Evolutionary conservation across 441 rosid genomes (phyloP), one percentile per base, ranked within the genome.

Genomic region (Viola pubescens): DNA sequence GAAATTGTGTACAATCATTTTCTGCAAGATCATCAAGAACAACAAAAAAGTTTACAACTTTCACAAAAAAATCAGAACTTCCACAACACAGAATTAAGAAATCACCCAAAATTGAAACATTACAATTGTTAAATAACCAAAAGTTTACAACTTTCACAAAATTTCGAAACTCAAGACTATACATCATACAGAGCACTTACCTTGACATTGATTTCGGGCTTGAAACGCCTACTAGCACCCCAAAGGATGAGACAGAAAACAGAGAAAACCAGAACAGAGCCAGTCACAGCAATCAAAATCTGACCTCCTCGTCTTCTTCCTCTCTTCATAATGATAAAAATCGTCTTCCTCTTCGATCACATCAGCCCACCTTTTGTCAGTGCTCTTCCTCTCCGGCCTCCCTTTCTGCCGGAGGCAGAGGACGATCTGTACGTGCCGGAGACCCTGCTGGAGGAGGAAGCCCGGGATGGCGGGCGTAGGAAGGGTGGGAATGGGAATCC

Each of bases 191-290:
- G 34, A 51, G 43, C 49, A 1, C 12, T 48, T 74, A 85, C 91
- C 87, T 82, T 81, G 56, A 89, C 82, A 0, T 69, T 63, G 57
- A 92, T 75, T 37, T 73, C 54, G 0, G 96, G 87, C 52, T 82
- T 81, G 74, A 73, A 86, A 79, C 92, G 90, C 67, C 89, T 75
- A 53, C 92, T 79, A 40, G 88, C 89, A 0, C 92, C 91, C 96
- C 96, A 89, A 6, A 94, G 73, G 48, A 86, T 77, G 78, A 89
- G 72, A 67, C 95, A 88, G 38, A 88, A 86, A 50, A 86, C 76
- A 14, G 80, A 74, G 61, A 94, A 88, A 58, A 84, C 48, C 63
- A 62, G 54, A 46, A 75, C 73, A 54, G 71, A 81, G 12, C 84
- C 79, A 14, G 64, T 58, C 8, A 84, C 9, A 9, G 70, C 78